Evolutionary conservation across 495 filamentous ascomycete species (phyloP).

Genomic region (Annulohypoxylon maeteangense): DNA sequence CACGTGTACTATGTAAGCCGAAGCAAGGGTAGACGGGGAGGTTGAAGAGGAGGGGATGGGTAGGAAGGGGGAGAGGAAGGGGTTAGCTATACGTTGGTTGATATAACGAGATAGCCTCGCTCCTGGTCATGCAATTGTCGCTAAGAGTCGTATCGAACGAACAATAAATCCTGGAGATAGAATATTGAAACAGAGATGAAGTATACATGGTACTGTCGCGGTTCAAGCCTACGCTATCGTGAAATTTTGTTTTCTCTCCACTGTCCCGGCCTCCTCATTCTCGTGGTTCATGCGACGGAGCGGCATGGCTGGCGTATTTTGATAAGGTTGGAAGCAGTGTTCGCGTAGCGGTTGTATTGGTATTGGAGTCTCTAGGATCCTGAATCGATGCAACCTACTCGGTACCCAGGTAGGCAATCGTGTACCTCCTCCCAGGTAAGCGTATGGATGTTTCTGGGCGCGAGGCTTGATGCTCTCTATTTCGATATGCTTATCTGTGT

Average conservation of each 20-base stretch:
- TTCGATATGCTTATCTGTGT: not conserved
- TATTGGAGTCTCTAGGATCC: not conserved
- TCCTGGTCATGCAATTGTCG: slow-evolving; percentile 13
- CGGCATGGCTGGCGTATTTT: slow-evolving; percentile 22
- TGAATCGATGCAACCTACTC: not conserved
- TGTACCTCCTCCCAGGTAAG: not conserved
- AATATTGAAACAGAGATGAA: slow-evolving; percentile 25
- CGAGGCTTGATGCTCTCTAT: not conserved
- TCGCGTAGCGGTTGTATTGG: not conserved
- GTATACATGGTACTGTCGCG: slow-evolving; percentile 19
- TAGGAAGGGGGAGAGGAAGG: not conserved
- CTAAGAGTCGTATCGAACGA: slow-evolving; percentile 22
- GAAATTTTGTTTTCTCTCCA: slow-evolving; percentile 17
- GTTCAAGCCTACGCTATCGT: slow-evolving; percentile 16
- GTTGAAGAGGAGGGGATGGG: not conserved
- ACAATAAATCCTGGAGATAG: slow-evolving; percentile 19
- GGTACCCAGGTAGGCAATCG: not conserved
- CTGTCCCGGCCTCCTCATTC: slow-evolving; percentile 23
- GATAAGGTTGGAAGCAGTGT: slow-evolving; percentile 24
- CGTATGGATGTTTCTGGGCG: not conserved
- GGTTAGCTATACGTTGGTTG: slow-evolving; percentile 18
- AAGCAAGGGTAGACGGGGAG: slow-evolving; percentile 10
- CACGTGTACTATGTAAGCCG: slow-evolving; percentile 17
- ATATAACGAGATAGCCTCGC: slow-evolving; percentile 25
- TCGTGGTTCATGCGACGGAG: slow-evolving; percentile 27